A percentile compares a stretch with the other conserved stretches of the same genome.
These are phyloP conservation scores for Roridomyces roridus DNA, from an alignment of 768 basidiomycete genomes.

Conservation along the genomic window DNA sequence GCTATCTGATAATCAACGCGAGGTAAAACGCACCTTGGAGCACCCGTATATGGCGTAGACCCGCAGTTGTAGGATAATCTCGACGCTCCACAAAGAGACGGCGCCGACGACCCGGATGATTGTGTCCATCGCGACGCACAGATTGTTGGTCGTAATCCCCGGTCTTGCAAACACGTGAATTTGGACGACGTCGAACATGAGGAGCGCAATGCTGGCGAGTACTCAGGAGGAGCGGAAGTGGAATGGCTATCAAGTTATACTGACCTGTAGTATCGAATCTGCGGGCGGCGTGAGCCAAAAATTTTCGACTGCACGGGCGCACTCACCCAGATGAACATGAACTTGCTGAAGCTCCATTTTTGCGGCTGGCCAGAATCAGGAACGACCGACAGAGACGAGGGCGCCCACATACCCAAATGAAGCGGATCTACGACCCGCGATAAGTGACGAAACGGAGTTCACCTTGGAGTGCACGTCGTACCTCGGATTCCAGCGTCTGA, in stretches of 20 bases:
- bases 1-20: no score
- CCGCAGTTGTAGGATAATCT: constrained; percentile 55
- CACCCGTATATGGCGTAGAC: constrained; percentile 49
- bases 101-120: constrained; percentile 49
- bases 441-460: no score
- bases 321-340: constrained; percentile 49
- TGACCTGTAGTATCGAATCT: constrained; percentile 51
- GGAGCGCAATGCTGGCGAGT: constrained; percentile 39
- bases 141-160: constrained; percentile 39
- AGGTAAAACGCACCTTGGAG: constrained; percentile 47
- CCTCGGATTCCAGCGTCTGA: no score
- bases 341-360: constrained; percentile 39
- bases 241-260: no score
- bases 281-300: neutral
- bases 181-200: constrained; percentile 51
- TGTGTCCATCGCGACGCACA: constrained; percentile 53
- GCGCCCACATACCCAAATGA: constrained; percentile 42
- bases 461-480: no score
- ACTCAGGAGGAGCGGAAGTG: neutral
- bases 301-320: neutral
- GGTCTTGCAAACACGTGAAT: constrained; percentile 49
- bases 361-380: constrained; percentile 35
- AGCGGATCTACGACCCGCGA: constrained; percentile 40
- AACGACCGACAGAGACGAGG: neutral
- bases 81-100: constrained; percentile 52